These are phyloP conservation scores for Cercospora sojina DNA, from an alignment of 2,329 filamentous ascomycete genomes.

Conservation along the genomic window DNA sequence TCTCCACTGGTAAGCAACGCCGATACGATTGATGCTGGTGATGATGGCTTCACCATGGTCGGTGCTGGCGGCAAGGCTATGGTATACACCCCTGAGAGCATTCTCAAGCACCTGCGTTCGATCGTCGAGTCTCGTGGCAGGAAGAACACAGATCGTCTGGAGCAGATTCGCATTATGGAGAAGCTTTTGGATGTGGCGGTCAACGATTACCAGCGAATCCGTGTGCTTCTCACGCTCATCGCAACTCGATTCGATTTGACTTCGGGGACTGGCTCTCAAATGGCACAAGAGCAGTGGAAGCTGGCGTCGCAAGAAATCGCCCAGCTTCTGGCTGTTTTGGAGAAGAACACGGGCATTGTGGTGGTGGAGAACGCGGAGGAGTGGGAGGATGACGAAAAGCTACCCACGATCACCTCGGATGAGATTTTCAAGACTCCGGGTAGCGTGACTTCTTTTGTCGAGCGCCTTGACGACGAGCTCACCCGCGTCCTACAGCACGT, in stretches of 20 bases:
- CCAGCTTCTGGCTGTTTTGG: conserved; percentile 73
- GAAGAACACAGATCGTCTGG: conserved; percentile 94
- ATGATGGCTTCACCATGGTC: conserved; percentile 86
- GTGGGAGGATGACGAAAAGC: conserved; percentile 98
- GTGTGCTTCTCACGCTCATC: conserved; percentile 85
- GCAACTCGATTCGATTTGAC: conserved; percentile 93
- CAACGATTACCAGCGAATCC: conserved; percentile 90
- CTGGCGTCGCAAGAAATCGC: conserved; percentile 83
- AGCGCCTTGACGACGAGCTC: conserved; percentile 95
- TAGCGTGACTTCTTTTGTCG: conserved; percentile 89
- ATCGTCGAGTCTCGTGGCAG: conserved; percentile 96
- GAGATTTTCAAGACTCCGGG: conserved; percentile 90
- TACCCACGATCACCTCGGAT: conserved; percentile 68
- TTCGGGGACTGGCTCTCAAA: conserved; percentile 73
- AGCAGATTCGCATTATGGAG: conserved; percentile 98
- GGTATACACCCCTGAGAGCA: conserved; percentile 93
- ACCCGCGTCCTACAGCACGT: conserved; percentile 96
- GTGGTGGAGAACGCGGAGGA: conserved; percentile 92
- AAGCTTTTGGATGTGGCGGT: conserved; percentile 85
- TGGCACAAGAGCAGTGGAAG: conserved; percentile 98
- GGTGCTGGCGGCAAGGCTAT: conserved; percentile 85
- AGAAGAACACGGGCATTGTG: conserved; percentile 74
- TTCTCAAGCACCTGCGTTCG: conserved; percentile 90
- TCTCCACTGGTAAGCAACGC: conserved; percentile 54
- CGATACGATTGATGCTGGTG: conserved; percentile 58